Evolutionary conservation across 306 rosid species (phyloP).

Genomic region (Prunus campanulata): DNA sequence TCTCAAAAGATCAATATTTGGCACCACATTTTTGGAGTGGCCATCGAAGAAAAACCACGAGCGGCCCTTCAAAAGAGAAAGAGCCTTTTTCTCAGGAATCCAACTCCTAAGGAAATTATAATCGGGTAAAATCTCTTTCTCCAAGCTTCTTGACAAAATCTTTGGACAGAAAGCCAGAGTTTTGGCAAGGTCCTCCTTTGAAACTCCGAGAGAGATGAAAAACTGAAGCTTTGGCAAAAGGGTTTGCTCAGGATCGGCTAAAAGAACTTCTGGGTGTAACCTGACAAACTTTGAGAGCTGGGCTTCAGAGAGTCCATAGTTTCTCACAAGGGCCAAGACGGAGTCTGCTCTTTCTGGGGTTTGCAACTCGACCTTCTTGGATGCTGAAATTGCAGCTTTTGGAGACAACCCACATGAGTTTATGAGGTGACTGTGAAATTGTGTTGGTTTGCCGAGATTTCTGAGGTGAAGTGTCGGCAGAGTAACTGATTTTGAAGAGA

Average conservation of each 20-base stretch:
- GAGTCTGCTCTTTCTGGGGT: neutral
- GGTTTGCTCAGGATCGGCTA: constrained; percentile 22
- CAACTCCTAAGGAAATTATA: constrained; percentile 20
- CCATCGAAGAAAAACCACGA: neutral
- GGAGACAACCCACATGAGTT: neutral
- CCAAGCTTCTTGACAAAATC: constrained; percentile 9
- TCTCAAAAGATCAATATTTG: constrained; percentile 27
- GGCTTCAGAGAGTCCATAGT: constrained; percentile 24
- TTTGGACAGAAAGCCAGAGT: neutral
- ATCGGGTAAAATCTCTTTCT: constrained; percentile 18
- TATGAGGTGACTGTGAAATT: neutral
- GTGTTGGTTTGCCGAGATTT: neutral
- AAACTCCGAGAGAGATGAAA: constrained; percentile 27
- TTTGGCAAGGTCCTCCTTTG: constrained; percentile 15
- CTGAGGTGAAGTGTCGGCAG: neutral
- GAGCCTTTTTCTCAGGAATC: constrained; percentile 15
- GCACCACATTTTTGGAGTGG: neutral
- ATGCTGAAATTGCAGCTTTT: neutral
- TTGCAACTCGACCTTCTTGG: neutral
- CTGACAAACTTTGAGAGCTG: constrained; percentile 20
- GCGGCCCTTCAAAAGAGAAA: neutral
- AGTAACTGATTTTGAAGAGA: neutral
- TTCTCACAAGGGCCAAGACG: constrained; percentile 19
- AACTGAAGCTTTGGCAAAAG: constrained; percentile 11
- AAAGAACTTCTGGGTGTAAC: neutral